Evolutionary conservation across 305 asterid genomes (phyloP).

Genomic region (Fraxinus sp.): DNA sequence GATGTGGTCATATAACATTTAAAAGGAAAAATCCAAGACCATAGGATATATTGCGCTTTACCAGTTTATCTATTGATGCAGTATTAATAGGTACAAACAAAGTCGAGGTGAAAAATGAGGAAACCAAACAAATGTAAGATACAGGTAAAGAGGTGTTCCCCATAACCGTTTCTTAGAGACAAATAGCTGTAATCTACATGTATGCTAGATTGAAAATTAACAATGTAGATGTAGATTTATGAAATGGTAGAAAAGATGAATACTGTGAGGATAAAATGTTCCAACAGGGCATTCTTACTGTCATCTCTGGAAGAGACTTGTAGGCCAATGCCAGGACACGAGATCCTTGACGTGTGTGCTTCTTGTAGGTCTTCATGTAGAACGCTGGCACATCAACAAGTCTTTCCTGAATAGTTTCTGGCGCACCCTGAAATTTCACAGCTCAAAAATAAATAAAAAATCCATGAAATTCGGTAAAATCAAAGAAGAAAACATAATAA

Average conservation of each 20-base stretch:
- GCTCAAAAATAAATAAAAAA: neutral
- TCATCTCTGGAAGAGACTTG: slow-evolving; percentile 91
- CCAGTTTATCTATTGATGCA: neutral
- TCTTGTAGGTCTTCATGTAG: slow-evolving; percentile 74
- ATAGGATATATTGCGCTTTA: neutral
- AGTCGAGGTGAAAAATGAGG: neutral
- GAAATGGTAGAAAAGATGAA: slow-evolving; percentile 4
- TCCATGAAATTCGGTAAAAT: neutral
- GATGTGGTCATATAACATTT: neutral
- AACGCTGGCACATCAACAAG: slow-evolving; percentile 78
- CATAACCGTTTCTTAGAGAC: slow-evolving; percentile 10
- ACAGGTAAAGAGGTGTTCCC: neutral
- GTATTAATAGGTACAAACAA: neutral
- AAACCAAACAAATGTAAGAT: slow-evolving; percentile 8
- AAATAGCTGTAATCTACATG: neutral
- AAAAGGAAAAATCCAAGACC: neutral
- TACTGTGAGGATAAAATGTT: neutral
- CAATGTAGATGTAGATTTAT: neutral
- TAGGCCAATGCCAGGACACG: slow-evolving; percentile 96
- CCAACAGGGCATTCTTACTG: slow-evolving; percentile 54
- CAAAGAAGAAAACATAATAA: neutral
- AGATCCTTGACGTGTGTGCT: slow-evolving; percentile 96
- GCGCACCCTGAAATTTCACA: slow-evolving; percentile 78
- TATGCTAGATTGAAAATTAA: neutral
- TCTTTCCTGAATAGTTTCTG: slow-evolving; percentile 97